A percentile compares a stretch with the other conserved stretches of the same genome.
Conservation (phyloP, 441 rosid genomes). For the Cnidoscolus chayamansa region DNA sequence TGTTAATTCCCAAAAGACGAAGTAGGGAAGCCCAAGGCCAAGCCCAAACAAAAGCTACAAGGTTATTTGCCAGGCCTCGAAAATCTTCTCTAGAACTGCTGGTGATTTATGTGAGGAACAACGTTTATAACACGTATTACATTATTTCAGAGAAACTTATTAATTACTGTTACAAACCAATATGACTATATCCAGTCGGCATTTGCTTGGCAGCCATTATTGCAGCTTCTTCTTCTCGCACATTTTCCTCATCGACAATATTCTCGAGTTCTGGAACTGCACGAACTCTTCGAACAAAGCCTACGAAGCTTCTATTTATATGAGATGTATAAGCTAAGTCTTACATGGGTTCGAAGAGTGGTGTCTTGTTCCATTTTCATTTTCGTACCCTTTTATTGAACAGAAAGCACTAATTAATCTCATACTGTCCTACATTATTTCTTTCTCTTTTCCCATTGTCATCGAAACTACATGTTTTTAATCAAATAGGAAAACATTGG, state of each 20-base stretch:
- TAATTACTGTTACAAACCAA: conserved; percentile 12
- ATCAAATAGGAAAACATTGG: not conserved
- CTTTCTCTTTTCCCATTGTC: not conserved
- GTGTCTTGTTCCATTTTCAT: not conserved
- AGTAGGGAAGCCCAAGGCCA: too few relatives aligned
- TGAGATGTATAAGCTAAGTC: not conserved
- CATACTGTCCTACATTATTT: not conserved
- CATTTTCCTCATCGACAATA: conserved; percentile 30
- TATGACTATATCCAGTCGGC: conserved; percentile 25
- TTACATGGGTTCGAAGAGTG: not conserved
- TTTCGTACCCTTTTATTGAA: not conserved
- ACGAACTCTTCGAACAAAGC: conserved; percentile 61
- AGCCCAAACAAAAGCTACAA: not conserved
- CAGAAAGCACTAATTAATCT: not conserved
- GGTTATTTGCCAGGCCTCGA: not conserved
- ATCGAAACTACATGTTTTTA: not conserved
- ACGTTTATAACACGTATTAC: not conserved
- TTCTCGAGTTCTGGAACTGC: conserved; percentile 38
- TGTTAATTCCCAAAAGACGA: too few relatives aligned
- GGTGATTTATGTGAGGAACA: not conserved
- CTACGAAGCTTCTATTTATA: conserved; percentile 56
- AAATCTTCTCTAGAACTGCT: too few relatives aligned
- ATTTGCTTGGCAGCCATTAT: conserved; percentile 39
- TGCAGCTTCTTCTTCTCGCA: conserved; percentile 37
- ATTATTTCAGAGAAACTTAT: not conserved